phyloP scores from a whole-genome alignment of 441 rosid species.

The Gossypium schwendimanii region DNA sequence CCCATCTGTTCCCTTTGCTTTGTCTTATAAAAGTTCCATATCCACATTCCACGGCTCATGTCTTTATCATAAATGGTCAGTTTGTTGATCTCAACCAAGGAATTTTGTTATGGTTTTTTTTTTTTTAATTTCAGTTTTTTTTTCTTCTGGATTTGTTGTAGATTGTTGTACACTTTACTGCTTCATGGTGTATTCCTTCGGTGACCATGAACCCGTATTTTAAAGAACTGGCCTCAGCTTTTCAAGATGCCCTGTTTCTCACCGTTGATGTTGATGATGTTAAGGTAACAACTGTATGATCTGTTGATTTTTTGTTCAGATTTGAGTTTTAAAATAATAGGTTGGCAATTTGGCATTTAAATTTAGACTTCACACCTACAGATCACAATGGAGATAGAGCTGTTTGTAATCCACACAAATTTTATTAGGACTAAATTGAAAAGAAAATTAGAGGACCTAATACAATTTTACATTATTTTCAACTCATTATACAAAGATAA shows the following conservation, averaged over 20 bases:
- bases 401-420: too few species aligned
- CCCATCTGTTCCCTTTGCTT: neutral
- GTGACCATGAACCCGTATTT: constrained; percentile 76
- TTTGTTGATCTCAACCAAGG: neutral
- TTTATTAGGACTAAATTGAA: too few species aligned
- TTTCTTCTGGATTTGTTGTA: constrained; percentile 18
- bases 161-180: constrained; percentile 79
- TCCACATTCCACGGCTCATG: neutral
- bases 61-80: neutral
- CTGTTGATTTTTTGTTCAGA: neutral
- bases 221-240: constrained; percentile 57
- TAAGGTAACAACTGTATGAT: constrained; percentile 35
- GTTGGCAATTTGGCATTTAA: too few species aligned
- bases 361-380: too few species aligned
- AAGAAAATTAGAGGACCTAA: too few species aligned
- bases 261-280: constrained; percentile 83
- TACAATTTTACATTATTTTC: too few species aligned
- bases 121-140: neutral
- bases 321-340: neutral
- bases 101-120: neutral
- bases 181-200: constrained; percentile 91
- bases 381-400: too few species aligned
- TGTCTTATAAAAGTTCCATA: neutral
- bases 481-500: too few species aligned
- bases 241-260: constrained; percentile 70